These are phyloP conservation scores for Termitomyces heimii DNA, from an alignment of 768 basidiomycete species.

Conservation along the genomic window DNA sequence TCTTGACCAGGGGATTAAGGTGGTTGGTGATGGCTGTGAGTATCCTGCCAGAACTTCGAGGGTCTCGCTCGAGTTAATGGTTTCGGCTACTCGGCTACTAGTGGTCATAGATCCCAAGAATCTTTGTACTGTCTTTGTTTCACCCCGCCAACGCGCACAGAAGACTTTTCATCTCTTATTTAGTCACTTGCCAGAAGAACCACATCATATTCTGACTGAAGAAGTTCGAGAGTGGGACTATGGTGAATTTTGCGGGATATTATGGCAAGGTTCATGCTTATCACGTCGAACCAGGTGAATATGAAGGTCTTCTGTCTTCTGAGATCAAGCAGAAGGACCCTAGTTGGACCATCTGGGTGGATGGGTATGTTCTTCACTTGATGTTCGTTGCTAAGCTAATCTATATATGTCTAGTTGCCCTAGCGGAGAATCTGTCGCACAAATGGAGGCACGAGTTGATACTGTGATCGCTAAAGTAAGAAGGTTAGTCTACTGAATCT, in stretches of 20 bases:
- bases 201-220: conserved; percentile 56
- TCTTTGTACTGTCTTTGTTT: conserved; percentile 70
- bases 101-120: conserved; percentile 77
- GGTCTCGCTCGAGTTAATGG: not conserved
- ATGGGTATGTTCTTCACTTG: conserved; percentile 46
- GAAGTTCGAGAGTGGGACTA: conserved; percentile 86
- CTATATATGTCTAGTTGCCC: conserved; percentile 56
- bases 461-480: conserved; percentile 62
- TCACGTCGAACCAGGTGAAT: conserved; percentile 47
- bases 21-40: conserved; percentile 80
- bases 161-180: conserved; percentile 84
- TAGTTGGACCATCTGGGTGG: conserved; percentile 80
- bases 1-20: conserved; percentile 48
- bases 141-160: conserved; percentile 84
- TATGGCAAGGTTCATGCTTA: not conserved
- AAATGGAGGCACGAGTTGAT: conserved; percentile 81
- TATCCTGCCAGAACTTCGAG: conserved; percentile 7
- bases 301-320: conserved; percentile 76
- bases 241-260: conserved; percentile 23
- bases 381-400: conserved; percentile 2
- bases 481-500: not conserved
- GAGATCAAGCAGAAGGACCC: conserved; percentile 63
- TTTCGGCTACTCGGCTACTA: conserved; percentile 27
- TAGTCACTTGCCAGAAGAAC: conserved; percentile 30
- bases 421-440: conserved; percentile 76